Conservation (phyloP, 176 grass and related monocot genomes). For the Pontederia paniculata region DNA sequence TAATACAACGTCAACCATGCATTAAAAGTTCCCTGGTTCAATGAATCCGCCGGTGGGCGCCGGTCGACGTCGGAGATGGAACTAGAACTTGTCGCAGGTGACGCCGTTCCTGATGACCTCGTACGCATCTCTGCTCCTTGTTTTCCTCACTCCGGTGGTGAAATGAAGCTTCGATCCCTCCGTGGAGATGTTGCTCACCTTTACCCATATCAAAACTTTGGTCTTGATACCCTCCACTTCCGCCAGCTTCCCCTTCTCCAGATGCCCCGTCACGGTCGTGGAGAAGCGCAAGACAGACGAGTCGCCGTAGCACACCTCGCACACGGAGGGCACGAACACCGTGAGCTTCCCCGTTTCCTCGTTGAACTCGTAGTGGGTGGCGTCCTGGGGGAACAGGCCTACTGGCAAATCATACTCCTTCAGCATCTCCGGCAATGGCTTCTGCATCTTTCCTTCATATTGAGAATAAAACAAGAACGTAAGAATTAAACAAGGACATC, state of each 20-base stretch:
- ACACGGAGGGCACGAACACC: conserved; percentile 63
- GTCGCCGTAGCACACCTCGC: conserved; percentile 85
- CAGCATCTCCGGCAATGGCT: conserved; percentile 70
- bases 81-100: conserved; percentile 59
- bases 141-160: conserved; percentile 64
- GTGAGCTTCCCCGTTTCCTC: conserved; percentile 66
- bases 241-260: conserved; percentile 49
- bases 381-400: conserved; percentile 70
- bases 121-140: conserved; percentile 54
- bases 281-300: conserved; percentile 70
- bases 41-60: no score
- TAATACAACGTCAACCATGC: no score
- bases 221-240: conserved; percentile 83
- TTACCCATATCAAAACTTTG: conserved; percentile 83
- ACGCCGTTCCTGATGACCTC: conserved; percentile 53
- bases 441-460: conserved; percentile 72
- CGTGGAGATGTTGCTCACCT: conserved; percentile 60
- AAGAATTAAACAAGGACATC: neutral
- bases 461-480: neutral
- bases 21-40: no score
- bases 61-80: no score
- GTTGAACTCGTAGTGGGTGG: conserved; percentile 75
- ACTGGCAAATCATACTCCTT: conserved; percentile 58
- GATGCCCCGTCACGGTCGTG: conserved; percentile 39
- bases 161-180: conserved; percentile 73